Evolutionary conservation across 345 rosid species (phyloP), one percentile per base, ranked within the genome.

Genomic region (Citrus inodora): DNA sequence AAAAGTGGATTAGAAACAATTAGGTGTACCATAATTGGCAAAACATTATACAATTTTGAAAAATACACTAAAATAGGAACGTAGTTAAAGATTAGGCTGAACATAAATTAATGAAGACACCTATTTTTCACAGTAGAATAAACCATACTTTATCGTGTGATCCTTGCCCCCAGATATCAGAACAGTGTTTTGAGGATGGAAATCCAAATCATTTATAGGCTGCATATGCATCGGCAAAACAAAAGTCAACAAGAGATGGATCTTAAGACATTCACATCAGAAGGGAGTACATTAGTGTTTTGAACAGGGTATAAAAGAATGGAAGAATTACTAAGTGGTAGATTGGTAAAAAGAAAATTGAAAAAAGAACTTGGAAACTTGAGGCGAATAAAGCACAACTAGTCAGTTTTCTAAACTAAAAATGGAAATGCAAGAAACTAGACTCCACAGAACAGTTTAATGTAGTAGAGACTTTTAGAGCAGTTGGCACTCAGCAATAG

Each of bases 121-220:
- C 59, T 37, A 53, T 69, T 48, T 48, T 60, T 35, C 55, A 67
- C 58, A 80, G 14, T 27, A 81, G 66, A 74, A 68, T 55, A 66
- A 14, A 22, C n/a, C 83, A 24, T 90, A 92, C 97, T 92, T 94
- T 87, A 94, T 88, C 63, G 94, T 90, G 70, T 87, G 87, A 87
- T 92, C 95, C 80, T 94, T 92, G 83, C 95, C 89, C 17, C 92
- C 93, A 21, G 95, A 90, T 85, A 89, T 77, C 78, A 92, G 89
- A 79, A 94, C 78, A 11, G 94, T 83, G 73, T 42, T 91, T 74
- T 91, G 97, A 74, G 98, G 92, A 84, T 92, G 97, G 83, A 94
- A 92, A 85, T 94, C 97, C 87, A 94, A 79, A 84, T 94, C 98
- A 70, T 89, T 94, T 79, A 94, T 82, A 38, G 94, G 92, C 95